A percentile compares a stretch with the other conserved stretches of the same genome.
Evolutionary conservation across 768 basidiomycete genomes (phyloP).

Genomic region (Agrocybe chaxingu): DNA sequence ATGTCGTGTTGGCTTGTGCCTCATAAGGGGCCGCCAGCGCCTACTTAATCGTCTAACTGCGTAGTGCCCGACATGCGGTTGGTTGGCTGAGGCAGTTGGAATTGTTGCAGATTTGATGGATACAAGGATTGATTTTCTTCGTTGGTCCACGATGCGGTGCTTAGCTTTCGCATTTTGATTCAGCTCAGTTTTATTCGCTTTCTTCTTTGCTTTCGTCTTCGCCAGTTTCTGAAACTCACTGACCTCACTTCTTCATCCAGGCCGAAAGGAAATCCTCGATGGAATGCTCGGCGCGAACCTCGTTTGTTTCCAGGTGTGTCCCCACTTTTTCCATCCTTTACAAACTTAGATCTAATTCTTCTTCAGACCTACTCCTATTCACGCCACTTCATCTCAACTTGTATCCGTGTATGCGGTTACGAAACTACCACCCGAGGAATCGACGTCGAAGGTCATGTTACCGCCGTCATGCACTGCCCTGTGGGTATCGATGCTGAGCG

Average conservation of each 20-base stretch:
- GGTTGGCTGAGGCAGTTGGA: too few relatives aligned
- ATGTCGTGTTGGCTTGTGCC: too few relatives aligned
- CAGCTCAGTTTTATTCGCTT: too few relatives aligned
- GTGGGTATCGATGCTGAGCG: conserved; percentile 94
- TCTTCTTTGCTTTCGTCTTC: background rate
- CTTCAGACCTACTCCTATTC: conserved; percentile 86
- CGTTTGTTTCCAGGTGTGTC: conserved; percentile 82
- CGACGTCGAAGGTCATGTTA: conserved; percentile 84
- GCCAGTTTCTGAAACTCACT: background rate
- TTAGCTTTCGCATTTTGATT: too few relatives aligned
- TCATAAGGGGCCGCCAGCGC: too few relatives aligned
- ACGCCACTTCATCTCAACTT: conserved; percentile 91
- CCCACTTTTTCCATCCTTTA: background rate
- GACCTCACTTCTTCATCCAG: conserved; percentile 22
- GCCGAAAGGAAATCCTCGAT: conserved; percentile 90
- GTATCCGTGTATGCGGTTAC: conserved; percentile 94
- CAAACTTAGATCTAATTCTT: background rate
- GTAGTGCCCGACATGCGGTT: too few relatives aligned
- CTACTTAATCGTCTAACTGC: too few relatives aligned
- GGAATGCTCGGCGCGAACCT: conserved; percentile 98
- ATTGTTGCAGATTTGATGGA: too few relatives aligned
- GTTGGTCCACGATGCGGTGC: too few relatives aligned
- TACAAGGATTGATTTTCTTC: too few relatives aligned
- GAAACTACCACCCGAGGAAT: conserved; percentile 73
- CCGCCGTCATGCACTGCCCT: conserved; percentile 84